Conservation (phyloP, 2,329 filamentous ascomycete genomes). For the Fusarium sp. region DNA sequence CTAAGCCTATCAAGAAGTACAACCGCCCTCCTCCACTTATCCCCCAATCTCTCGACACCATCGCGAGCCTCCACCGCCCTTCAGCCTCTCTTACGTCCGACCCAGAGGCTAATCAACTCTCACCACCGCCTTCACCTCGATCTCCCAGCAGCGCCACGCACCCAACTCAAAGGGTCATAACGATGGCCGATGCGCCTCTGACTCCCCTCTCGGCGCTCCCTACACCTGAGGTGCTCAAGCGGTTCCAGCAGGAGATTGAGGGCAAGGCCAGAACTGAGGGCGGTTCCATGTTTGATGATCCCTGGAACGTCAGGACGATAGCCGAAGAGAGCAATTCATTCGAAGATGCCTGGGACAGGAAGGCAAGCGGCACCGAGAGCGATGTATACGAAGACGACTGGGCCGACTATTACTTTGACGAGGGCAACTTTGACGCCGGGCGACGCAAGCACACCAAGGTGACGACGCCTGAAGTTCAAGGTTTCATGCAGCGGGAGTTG, state of each 20-base stretch:
- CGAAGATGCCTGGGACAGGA: constrained; percentile 26
- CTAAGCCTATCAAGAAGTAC: constrained; percentile 21
- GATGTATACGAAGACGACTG: constrained; percentile 46
- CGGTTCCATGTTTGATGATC: constrained; percentile 26
- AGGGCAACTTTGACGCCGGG: constrained; percentile 36
- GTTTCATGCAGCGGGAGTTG: constrained; percentile 32
- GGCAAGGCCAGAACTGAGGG: constrained; percentile 7
- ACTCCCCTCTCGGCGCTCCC: constrained; percentile 39
- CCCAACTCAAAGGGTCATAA: constrained; percentile 16
- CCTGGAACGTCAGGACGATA: constrained; percentile 14
- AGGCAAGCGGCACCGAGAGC: constrained; percentile 8
- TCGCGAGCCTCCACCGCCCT: constrained; percentile 33
- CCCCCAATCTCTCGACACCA: constrained; percentile 21
- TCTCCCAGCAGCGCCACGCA: constrained; percentile 20
- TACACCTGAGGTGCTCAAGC: constrained; percentile 39
- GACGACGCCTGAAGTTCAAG: constrained; percentile 21
- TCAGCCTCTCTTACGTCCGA: constrained; percentile 25
- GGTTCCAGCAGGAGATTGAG: constrained; percentile 31
- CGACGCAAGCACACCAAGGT: constrained; percentile 14
- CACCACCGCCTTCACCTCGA: constrained; percentile 24
- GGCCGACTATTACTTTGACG: constrained; percentile 50
- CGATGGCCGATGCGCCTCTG: constrained; percentile 15
- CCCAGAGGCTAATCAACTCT: constrained; percentile 32
- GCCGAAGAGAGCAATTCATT: constrained; percentile 14
- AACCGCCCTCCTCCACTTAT: constrained; percentile 36